Base-by-base conservation (phyloP, 2,329 filamentous ascomycete species). In the Clonostachys byssicola region DNA sequence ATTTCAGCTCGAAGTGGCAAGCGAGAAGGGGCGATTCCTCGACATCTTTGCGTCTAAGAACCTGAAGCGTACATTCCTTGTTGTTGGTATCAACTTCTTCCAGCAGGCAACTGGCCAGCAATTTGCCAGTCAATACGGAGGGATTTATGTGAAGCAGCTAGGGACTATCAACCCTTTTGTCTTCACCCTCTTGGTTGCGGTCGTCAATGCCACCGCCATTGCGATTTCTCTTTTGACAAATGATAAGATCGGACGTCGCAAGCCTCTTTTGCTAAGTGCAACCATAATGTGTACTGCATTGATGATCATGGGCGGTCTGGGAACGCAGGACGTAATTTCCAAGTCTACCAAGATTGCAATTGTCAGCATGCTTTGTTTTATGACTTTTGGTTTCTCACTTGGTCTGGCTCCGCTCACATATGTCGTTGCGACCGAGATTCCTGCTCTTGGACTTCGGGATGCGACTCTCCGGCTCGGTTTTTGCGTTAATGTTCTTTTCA, bases 241-340 rank as follows among this genome's bases (percentile, higher is more conserved):
- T 10, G 52, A 54, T 36, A 45, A 47, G 14, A 40, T 51, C 16
- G 53, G 54, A n/a, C 41, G 53, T 20, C 42, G 50, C 4, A 33
- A 34, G 18, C 44, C 56, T 47, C 52, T 62, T 8, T 47, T 62
- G 12, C 44, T 57, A 13, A 54, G 60, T 4, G 55, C 52, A 2
- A 34, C 45, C 12, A 39, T 63, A 13, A 60, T 62, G 45, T 48
- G 54, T 8, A 44, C 43, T 12, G 52, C 52, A 8, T 49, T 64
- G 6, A 51, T 66, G 40, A 58, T 58, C 10, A 67, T 66, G 62
- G 64, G 59, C 33, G 60, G 56, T 4, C 52, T 66, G n/a, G 63
- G 63, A 5, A 59, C 66, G 16, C 53, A 66, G 17, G 53, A 58
- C 34, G 59, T 63, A 53, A 47, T 61, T 23, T 54, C 51, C 14